Evolutionary conservation across 371 early-diverging fungal species (phyloP).

Genomic region (Mucor mucedo): DNA sequence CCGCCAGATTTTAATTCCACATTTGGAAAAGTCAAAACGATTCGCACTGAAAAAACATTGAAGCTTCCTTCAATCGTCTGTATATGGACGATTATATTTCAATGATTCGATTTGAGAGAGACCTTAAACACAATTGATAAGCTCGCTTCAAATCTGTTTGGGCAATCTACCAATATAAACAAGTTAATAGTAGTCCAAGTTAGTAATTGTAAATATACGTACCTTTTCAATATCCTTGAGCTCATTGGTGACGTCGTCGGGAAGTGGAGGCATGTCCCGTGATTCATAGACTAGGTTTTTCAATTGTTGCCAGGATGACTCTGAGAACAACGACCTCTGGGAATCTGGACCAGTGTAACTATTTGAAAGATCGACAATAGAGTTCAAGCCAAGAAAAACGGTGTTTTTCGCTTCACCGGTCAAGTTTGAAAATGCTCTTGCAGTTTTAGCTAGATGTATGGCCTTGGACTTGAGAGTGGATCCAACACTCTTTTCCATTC

Average conservation of each 20-base stretch:
- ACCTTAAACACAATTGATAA: neutral
- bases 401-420: neutral
- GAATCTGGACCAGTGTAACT: neutral
- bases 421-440: neutral
- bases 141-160: neutral
- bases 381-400: neutral
- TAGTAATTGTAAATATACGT: neutral
- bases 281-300: neutral
- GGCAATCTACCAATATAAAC: neutral
- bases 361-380: neutral
- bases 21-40: too few relatives aligned
- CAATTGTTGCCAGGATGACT: neutral
- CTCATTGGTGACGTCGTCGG: neutral
- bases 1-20: too few relatives aligned
- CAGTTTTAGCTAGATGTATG: neutral
- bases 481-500: neutral
- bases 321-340: neutral
- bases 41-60: too few relatives aligned
- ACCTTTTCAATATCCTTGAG: neutral
- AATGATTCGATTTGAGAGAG: too few relatives aligned
- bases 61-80: too few relatives aligned
- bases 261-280: neutral
- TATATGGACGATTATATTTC: too few relatives aligned
- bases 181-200: neutral
- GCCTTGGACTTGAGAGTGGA: neutral